phyloP scores from a whole-genome alignment of 169 alveolate species.

The Plasmodium gonderi region DNA sequence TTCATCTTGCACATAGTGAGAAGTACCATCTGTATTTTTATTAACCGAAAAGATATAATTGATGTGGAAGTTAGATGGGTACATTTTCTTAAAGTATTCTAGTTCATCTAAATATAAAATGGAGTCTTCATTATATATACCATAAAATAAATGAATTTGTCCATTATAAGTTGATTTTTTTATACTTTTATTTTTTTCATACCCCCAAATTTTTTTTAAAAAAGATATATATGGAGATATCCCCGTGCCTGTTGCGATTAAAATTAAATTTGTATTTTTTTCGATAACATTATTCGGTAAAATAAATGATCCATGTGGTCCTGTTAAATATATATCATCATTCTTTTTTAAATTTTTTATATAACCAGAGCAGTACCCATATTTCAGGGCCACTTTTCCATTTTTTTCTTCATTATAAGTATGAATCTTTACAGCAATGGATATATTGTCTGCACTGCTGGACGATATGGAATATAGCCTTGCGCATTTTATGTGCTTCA shows the following conservation, averaged over 20 bases:
- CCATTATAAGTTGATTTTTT: slow-evolving; percentile 15
- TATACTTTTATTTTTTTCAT: background rate
- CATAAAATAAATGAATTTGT: slow-evolving; percentile 72
- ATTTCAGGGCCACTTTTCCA: background rate
- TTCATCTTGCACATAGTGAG: slow-evolving; percentile 69
- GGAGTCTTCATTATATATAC: slow-evolving; percentile 78
- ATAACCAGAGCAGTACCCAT: slow-evolving; percentile 69
- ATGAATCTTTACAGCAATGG: slow-evolving; percentile 56
- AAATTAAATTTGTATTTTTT: slow-evolving; percentile 73
- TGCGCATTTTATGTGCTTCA: background rate
- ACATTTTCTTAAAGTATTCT: slow-evolving; percentile 66
- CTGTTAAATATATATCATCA: slow-evolving; percentile 68
- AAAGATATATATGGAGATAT: slow-evolving; percentile 81
- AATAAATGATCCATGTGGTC: slow-evolving; percentile 53
- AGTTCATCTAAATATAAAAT: slow-evolving; percentile 75
- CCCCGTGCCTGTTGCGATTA: slow-evolving; percentile 86
- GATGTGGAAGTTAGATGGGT: slow-evolving; percentile 68
- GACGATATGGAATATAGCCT: slow-evolving; percentile 69
- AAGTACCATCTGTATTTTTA: slow-evolving; percentile 21
- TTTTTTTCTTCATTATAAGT: slow-evolving; percentile 14
- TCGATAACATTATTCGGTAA: slow-evolving; percentile 31
- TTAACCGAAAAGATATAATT: slow-evolving; percentile 74
- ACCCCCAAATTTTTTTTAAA: slow-evolving; percentile 56
- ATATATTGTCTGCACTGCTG: slow-evolving; percentile 19
- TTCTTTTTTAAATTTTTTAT: slow-evolving; percentile 52